Evolutionary conservation across 2,329 filamentous ascomycete species (phyloP).

Genomic region (Trichoderma cornu-damae): DNA sequence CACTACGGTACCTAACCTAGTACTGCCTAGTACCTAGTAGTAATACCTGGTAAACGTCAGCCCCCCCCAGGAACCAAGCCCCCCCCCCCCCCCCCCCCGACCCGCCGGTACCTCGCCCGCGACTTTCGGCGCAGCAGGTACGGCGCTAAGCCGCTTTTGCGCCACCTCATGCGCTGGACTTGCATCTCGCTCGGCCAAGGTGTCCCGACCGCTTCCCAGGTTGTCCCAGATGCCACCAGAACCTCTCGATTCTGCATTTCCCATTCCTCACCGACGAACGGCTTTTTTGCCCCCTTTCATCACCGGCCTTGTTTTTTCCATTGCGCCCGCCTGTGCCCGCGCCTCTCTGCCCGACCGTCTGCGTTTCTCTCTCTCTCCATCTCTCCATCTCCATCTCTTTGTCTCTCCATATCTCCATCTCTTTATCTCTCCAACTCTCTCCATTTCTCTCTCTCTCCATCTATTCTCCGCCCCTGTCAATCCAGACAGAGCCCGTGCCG

Average conservation of each 20-base stretch:
- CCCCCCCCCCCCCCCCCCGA: neutral
- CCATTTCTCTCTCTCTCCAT: no score
- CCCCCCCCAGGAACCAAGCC: neutral
- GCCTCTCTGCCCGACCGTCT: no score
- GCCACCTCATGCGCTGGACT: neutral
- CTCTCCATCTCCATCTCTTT: no score
- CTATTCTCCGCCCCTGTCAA: neutral
- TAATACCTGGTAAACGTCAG: slow-evolving; percentile 1
- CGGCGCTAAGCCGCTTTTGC: neutral
- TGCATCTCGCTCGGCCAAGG: slow-evolving; percentile 9
- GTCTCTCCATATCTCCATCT: no score
- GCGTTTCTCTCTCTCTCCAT: no score
- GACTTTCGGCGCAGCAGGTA: neutral
- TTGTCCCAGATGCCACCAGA: slow-evolving; percentile 12
- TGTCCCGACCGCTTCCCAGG: slow-evolving; percentile 16
- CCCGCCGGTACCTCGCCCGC: neutral
- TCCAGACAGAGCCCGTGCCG: neutral
- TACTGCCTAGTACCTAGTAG: no score
- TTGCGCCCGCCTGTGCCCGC: slow-evolving; percentile 6
- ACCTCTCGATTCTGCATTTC: slow-evolving; percentile 18
- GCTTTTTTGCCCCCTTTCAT: neutral
- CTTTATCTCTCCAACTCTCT: no score
- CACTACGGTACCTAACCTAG: no score
- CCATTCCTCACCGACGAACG: slow-evolving; percentile 12
- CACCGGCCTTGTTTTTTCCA: slow-evolving; percentile 10